A percentile compares a stretch with the other conserved stretches of the same genome.
Conservation (phyloP, 805 yeast genomes). For the Candida cerambycidarum region DNA sequence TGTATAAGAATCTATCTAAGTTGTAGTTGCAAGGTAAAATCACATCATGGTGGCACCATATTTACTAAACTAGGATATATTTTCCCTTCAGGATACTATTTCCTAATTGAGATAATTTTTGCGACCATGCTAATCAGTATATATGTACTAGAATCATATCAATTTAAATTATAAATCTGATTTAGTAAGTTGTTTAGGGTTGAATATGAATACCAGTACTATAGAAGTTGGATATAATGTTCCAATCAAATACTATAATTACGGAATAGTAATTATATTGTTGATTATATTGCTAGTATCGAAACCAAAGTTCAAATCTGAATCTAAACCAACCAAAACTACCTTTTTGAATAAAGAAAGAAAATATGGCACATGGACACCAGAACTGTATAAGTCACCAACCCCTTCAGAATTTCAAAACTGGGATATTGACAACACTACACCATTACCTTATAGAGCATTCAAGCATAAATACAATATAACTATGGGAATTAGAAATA, state of each 20-base stretch:
- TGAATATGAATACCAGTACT: neutral
- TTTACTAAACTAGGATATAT: neutral
- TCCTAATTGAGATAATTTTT: constrained; percentile 1
- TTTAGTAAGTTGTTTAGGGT: neutral
- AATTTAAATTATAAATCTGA: neutral
- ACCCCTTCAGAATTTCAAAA: constrained; percentile 44
- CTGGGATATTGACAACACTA: constrained; percentile 52
- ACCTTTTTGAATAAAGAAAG: constrained; percentile 24
- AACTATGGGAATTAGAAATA: constrained; percentile 67
- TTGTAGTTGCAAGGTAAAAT: neutral
- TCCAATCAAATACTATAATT: constrained; percentile 6
- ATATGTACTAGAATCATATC: neutral
- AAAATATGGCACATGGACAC: constrained; percentile 51
- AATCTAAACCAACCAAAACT: neutral
- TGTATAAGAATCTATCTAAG: too few species aligned
- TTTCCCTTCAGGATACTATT: constrained; percentile 1
- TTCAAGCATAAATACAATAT: constrained; percentile 63
- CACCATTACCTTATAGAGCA: constrained; percentile 64
- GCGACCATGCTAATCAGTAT: constrained; percentile 4
- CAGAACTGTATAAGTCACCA: constrained; percentile 53
- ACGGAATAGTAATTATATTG: neutral
- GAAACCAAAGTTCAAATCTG: neutral
- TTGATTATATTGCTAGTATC: neutral
- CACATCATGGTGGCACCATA: neutral
- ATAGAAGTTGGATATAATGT: neutral